Evolutionary conservation across 2,329 filamentous ascomycete genomes (phyloP).

Genomic region (Ceratocystis huliohia): DNA sequence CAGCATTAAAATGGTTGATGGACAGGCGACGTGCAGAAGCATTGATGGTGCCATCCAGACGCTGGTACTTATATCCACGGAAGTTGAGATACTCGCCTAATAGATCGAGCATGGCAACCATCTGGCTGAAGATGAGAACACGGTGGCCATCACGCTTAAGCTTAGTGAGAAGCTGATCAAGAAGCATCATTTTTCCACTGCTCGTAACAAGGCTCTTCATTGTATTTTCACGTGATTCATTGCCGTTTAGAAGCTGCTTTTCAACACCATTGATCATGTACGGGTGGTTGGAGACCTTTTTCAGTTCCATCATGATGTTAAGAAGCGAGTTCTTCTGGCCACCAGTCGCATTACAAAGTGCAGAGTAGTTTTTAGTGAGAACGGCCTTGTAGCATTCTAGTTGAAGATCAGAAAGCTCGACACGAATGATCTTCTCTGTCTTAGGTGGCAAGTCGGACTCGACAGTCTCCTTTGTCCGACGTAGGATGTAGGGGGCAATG

Average conservation of each 20-base stretch:
- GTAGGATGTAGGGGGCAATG: slow-evolving; percentile 88
- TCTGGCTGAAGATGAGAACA: slow-evolving; percentile 96
- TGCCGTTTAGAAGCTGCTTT: slow-evolving; percentile 71
- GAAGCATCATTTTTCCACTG: slow-evolving; percentile 98
- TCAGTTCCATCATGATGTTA: slow-evolving; percentile 99
- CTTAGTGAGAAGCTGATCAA: slow-evolving; percentile 90
- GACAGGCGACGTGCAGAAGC: slow-evolving; percentile 78
- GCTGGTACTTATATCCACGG: slow-evolving; percentile 88
- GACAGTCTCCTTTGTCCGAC: slow-evolving; percentile 92
- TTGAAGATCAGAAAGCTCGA: slow-evolving; percentile 91
- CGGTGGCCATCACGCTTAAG: slow-evolving; percentile 87
- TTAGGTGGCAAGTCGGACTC: slow-evolving; percentile 94
- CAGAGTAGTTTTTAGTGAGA: slow-evolving; percentile 87
- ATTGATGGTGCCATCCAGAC: slow-evolving; percentile 88
- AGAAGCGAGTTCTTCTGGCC: slow-evolving; percentile 90
- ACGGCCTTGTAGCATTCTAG: slow-evolving; percentile 99
- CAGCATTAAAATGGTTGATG: slow-evolving; percentile 98
- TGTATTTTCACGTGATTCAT: slow-evolving; percentile 71
- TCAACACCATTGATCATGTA: slow-evolving; percentile 96
- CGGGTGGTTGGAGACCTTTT: slow-evolving; percentile 97
- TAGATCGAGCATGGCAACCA: slow-evolving; percentile 98
- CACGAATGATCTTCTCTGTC: slow-evolving; percentile 96
- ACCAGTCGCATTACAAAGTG: slow-evolving; percentile 75
- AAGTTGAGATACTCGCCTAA: slow-evolving; percentile 86
- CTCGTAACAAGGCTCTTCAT: slow-evolving; percentile 89